Evolutionary conservation across 345 rosid genomes (phyloP).

Genomic region (Noccaea caerulescens): DNA sequence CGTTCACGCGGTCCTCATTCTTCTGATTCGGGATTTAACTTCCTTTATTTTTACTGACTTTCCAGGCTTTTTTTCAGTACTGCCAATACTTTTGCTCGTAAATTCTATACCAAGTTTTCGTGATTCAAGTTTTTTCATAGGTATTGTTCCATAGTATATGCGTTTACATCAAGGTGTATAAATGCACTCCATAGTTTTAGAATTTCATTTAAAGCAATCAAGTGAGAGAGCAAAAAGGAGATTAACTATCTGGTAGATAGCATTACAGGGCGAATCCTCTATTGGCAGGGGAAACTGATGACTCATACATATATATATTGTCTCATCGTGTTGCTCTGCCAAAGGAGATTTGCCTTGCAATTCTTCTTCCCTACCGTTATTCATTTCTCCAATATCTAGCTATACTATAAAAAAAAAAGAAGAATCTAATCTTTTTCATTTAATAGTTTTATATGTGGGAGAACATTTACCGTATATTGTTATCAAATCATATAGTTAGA

Average conservation of each 20-base stretch:
- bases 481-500: background rate
- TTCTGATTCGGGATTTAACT: constrained; percentile 22
- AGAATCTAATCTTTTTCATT: background rate
- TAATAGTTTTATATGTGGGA: background rate
- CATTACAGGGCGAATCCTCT: constrained; percentile 40
- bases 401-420: no score
- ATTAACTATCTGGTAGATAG: constrained; percentile 19
- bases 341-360: constrained; percentile 46
- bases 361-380: constrained; percentile 21
- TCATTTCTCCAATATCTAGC: background rate
- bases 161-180: constrained; percentile 24
- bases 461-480: background rate
- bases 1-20: constrained; percentile 31
- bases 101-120: background rate
- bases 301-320: background rate
- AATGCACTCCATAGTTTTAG: constrained; percentile 8
- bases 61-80: background rate
- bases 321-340: constrained; percentile 38
- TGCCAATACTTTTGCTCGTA: constrained; percentile 1
- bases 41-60: constrained; percentile 1
- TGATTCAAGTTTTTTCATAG: constrained; percentile 25
- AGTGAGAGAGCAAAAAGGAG: constrained; percentile 2
- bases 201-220: constrained; percentile 10
- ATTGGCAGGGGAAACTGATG: constrained; percentile 36
- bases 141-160: constrained; percentile 38